phyloP scores from a whole-genome alignment of 805 yeast species.

The Candida golubevii region DNA sequence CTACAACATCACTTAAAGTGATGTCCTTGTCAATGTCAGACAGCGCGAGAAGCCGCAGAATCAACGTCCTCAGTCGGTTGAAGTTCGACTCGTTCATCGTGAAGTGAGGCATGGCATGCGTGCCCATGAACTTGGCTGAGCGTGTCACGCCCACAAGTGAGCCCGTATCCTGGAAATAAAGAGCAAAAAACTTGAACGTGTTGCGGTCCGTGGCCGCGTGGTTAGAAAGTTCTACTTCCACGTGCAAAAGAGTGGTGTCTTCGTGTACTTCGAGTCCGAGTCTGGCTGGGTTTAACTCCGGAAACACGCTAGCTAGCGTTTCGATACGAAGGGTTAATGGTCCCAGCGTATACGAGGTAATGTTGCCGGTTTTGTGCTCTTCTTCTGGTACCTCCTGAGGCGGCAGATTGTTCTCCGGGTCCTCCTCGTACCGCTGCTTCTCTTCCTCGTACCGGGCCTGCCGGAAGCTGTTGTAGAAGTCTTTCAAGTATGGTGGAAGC shows the following conservation, averaged over 20 bases:
- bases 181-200: conserved; percentile 49
- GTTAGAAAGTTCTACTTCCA: conserved; percentile 36
- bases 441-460: conserved; percentile 24
- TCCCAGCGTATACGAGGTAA: conserved; percentile 25
- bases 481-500: conserved; percentile 29
- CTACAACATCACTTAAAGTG: conserved; percentile 34
- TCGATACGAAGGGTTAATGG: conserved; percentile 22
- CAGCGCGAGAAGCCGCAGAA: conserved; percentile 41
- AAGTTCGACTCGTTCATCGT: conserved; percentile 39
- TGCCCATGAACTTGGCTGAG: conserved; percentile 61
- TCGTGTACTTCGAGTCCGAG: conserved; percentile 15
- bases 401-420: conserved; percentile 21
- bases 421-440: conserved; percentile 24
- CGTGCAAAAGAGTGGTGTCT: conserved; percentile 32
- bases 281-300: conserved; percentile 17
- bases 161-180: conserved; percentile 65
- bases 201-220: conserved; percentile 46
- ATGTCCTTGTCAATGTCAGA: conserved; percentile 39
- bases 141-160: conserved; percentile 53
- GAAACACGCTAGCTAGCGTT: conserved; percentile 22
- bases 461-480: conserved; percentile 25
- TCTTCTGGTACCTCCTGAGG: conserved; percentile 13
- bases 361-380: conserved; percentile 24
- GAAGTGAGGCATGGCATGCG: conserved; percentile 59
- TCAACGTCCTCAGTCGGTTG: conserved; percentile 41